phyloP scores from a whole-genome alignment of 2,329 filamentous ascomycete genomes.

The Epichloe gansuensis region DNA sequence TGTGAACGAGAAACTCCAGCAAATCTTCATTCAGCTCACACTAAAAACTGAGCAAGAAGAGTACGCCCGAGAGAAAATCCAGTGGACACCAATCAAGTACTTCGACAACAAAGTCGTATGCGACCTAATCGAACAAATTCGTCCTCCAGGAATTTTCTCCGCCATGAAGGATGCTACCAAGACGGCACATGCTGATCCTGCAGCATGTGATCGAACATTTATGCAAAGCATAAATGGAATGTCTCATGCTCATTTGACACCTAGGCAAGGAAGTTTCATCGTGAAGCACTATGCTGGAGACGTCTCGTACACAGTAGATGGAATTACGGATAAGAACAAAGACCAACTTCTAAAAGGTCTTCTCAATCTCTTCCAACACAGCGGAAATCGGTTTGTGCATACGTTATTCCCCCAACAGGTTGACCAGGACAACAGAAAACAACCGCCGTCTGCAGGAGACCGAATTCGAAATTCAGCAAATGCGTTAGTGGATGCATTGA shows the following conservation, averaged over 20 bases:
- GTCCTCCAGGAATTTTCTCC: conserved; percentile 86
- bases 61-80: conserved; percentile 88
- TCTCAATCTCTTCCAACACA: conserved; percentile 72
- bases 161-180: conserved; percentile 96
- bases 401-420: conserved; percentile 84
- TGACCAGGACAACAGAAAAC: conserved; percentile 88
- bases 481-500: conserved; percentile 83
- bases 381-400: conserved; percentile 76
- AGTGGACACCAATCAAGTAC: conserved; percentile 98
- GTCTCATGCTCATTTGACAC: conserved; percentile 81
- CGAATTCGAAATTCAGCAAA: conserved; percentile 94
- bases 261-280: conserved; percentile 89
- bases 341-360: conserved; percentile 92
- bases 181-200: conserved; percentile 91
- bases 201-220: conserved; percentile 89
- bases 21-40: conserved; percentile 97
- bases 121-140: conserved; percentile 83
- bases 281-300: conserved; percentile 99
- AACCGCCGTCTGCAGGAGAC: conserved; percentile 88
- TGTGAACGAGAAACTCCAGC: conserved; percentile 97
- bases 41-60: conserved; percentile 96
- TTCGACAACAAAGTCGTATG: conserved; percentile 99
- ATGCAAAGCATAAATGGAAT: conserved; percentile 87
- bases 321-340: conserved; percentile 99
- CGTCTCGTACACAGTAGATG: conserved; percentile 84